These are phyloP conservation scores for Linum usitatissimum DNA, from an alignment of 345 rosid species.

Conservation along the genomic window DNA sequence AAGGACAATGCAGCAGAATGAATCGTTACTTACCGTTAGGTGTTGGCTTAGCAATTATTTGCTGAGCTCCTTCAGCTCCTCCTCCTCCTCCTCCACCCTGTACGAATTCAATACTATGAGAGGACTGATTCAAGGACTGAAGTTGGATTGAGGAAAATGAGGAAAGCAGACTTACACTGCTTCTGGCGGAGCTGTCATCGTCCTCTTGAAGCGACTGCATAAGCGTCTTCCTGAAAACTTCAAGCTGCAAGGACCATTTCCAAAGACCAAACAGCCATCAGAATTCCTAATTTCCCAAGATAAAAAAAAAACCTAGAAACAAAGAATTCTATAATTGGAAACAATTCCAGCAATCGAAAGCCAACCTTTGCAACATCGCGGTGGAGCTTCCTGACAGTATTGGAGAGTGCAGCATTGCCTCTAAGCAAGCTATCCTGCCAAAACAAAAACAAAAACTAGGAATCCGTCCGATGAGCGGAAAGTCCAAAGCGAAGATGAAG, in stretches of 20 bases:
- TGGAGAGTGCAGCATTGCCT: constrained; percentile 52
- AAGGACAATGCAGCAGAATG: neutral
- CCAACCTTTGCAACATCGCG: constrained; percentile 90
- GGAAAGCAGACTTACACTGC: neutral
- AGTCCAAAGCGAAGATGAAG: neutral
- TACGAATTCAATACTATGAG: neutral
- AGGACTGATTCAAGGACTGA: neutral
- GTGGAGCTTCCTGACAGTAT: constrained; percentile 68
- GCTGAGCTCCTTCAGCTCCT: constrained; percentile 28
- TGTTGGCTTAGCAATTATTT: constrained; percentile 66
- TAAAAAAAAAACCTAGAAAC: neutral
- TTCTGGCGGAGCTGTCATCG: constrained; percentile 50
- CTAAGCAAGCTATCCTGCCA: constrained; percentile 59
- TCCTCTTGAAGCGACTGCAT: constrained; percentile 88
- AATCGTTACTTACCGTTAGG: constrained; percentile 36
- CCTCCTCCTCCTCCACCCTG: neutral
- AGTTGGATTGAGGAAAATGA: neutral
- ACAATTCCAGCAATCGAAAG: neutral
- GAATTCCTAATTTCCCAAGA: neutral
- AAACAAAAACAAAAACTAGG: neutral
- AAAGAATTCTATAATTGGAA: neutral
- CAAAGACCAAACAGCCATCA: neutral
- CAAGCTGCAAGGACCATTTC: constrained; percentile 47
- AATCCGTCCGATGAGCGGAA: neutral
- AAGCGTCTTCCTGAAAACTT: constrained; percentile 79